These are phyloP conservation scores for Crepidotus variabilis DNA, from an alignment of 768 basidiomycete genomes.

Conservation along the genomic window DNA sequence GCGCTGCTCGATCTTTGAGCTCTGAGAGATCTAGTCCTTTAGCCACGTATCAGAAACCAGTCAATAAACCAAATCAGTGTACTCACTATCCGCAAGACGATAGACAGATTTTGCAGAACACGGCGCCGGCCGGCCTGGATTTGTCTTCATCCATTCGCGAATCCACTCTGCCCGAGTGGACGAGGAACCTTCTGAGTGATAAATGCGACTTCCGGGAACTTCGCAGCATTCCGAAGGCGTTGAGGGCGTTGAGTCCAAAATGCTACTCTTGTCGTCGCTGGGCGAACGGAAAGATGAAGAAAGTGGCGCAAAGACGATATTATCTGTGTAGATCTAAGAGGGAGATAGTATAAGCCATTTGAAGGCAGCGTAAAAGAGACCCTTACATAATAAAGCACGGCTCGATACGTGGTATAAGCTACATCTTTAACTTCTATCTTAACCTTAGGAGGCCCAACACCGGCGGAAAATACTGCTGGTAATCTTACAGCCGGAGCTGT, in stretches of 20 bases:
- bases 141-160: slow-evolving; percentile 55
- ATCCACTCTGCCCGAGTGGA: slow-evolving; percentile 63
- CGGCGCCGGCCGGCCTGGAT: slow-evolving; percentile 59
- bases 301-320: slow-evolving; percentile 79
- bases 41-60: not conserved
- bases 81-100: slow-evolving; percentile 76
- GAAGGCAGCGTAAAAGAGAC: not conserved
- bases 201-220: slow-evolving; percentile 15
- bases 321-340: slow-evolving; percentile 76
- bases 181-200: slow-evolving; percentile 19
- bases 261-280: slow-evolving; percentile 24
- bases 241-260: slow-evolving; percentile 19
- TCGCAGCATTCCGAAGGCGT: slow-evolving; percentile 28
- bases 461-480: not conserved
- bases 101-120: slow-evolving; percentile 86
- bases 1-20: slow-evolving; percentile 69
- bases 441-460: slow-evolving; percentile 12
- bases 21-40: slow-evolving; percentile 70
- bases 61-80: not conserved
- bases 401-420: slow-evolving; percentile 41
- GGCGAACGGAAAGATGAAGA: slow-evolving; percentile 58
- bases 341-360: not conserved
- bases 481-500: not conserved
- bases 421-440: slow-evolving; percentile 47
- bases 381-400: slow-evolving; percentile 72